A percentile compares a stretch with the other conserved stretches of the same genome.
phyloP scores from a whole-genome alignment of 202 grass and related monocot genomes.

The Musa balbisiana region DNA sequence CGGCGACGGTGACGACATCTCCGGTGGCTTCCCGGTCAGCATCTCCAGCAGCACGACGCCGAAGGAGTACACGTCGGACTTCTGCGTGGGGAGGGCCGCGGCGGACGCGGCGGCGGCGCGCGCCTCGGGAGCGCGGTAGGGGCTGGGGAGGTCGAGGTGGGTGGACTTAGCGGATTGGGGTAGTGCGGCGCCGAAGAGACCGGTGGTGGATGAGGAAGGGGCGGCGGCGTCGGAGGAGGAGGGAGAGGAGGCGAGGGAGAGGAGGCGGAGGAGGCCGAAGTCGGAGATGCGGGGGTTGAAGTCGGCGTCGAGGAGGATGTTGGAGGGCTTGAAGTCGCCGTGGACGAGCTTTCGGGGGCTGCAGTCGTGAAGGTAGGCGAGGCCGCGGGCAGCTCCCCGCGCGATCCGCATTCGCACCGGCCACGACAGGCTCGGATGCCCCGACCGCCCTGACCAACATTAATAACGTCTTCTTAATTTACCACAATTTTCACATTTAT shows the following conservation, averaged over 20 bases:
- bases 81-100: slow-evolving; percentile 30
- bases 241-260: slow-evolving; percentile 13
- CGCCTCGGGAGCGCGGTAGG: slow-evolving; percentile 65
- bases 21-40: slow-evolving; percentile 57
- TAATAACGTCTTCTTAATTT: too few relatives aligned
- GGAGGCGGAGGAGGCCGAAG: slow-evolving; percentile 59
- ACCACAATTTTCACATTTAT: too few relatives aligned
- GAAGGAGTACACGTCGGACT: slow-evolving; percentile 65
- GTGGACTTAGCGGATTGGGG: slow-evolving; percentile 38
- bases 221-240: slow-evolving; percentile 37
- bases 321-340: slow-evolving; percentile 73
- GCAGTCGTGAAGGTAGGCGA: slow-evolving; percentile 75
- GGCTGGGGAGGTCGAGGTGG: slow-evolving; percentile 23
- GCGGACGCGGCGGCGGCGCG: not conserved
- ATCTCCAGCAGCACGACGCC: slow-evolving; percentile 68
- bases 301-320: slow-evolving; percentile 62
- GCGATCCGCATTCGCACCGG: slow-evolving; percentile 42
- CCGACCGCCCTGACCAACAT: slow-evolving; percentile 39
- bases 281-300: slow-evolving; percentile 55
- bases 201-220: slow-evolving; percentile 1
- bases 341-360: slow-evolving; percentile 69
- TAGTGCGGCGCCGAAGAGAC: slow-evolving; percentile 37
- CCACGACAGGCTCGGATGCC: slow-evolving; percentile 57
- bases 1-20: slow-evolving; percentile 38
- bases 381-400: slow-evolving; percentile 47